Conservation (phyloP, 108 stramenopile species). For the Asterionellopsis glacialis region DNA sequence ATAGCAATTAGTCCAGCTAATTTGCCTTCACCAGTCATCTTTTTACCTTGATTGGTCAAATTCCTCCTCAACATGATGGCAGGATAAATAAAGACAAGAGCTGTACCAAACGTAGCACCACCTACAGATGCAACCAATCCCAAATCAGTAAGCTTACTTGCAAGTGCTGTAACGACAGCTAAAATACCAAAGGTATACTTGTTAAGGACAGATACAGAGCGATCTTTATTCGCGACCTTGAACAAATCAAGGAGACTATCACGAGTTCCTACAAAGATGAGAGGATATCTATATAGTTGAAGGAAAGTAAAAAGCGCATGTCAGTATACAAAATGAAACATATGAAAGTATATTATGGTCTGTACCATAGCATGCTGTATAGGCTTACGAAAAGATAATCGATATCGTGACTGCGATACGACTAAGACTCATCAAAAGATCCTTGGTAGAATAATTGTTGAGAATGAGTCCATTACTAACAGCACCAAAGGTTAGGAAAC, state of each 20-base stretch:
- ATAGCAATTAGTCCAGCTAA: constrained; percentile 60
- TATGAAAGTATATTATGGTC: constrained; percentile 45
- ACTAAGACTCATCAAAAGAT: constrained; percentile 80
- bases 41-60: constrained; percentile 60
- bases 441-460: constrained; percentile 91
- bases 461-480: constrained; percentile 85
- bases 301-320: constrained; percentile 46
- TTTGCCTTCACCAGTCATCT: constrained; percentile 53
- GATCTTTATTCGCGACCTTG: constrained; percentile 42
- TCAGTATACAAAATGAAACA: constrained; percentile 34
- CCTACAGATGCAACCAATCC: constrained; percentile 85
- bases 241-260: constrained; percentile 79
- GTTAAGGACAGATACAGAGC: constrained; percentile 41
- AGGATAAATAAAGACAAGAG: constrained; percentile 87
- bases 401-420: constrained; percentile 90
- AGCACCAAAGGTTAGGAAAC: constrained; percentile 92
- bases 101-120: constrained; percentile 91
- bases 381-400: constrained; percentile 54
- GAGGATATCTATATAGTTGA: constrained; percentile 42
- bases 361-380: constrained; percentile 5
- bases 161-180: constrained; percentile 60
- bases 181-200: constrained; percentile 59
- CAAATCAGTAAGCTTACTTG: constrained; percentile 68
- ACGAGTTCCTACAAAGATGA: constrained; percentile 68
- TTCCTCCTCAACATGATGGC: constrained; percentile 69